Evolutionary conservation across 306 rosid species (phyloP).

Genomic region (Vigna angularis): DNA sequence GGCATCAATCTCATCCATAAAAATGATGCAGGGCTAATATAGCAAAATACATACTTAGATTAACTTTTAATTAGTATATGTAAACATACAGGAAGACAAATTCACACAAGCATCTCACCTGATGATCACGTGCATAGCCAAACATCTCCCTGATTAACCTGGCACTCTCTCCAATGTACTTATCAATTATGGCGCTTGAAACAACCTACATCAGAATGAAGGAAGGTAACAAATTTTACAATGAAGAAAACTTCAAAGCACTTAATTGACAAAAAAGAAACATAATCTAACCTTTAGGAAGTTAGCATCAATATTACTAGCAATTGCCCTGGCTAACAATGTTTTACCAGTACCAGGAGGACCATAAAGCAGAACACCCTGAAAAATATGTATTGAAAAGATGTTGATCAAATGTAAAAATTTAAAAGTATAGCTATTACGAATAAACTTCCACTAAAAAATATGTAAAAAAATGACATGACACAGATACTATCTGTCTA

Average conservation of each 20-base stretch:
- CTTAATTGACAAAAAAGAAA: not conserved
- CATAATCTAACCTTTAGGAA: slow-evolving; percentile 75
- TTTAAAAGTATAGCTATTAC: slow-evolving; percentile 18
- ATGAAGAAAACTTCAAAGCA: slow-evolving; percentile 15
- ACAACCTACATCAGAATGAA: slow-evolving; percentile 68
- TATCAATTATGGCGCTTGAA: slow-evolving; percentile 95
- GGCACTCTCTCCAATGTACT: slow-evolving; percentile 97
- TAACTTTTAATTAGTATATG: slow-evolving; percentile 16
- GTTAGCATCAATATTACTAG: slow-evolving; percentile 95
- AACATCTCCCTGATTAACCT: slow-evolving; percentile 96
- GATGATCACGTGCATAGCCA: slow-evolving; percentile 99
- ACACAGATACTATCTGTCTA: not conserved
- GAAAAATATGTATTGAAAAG: slow-evolving; percentile 39
- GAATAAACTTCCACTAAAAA: slow-evolving; percentile 6
- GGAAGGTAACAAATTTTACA: slow-evolving; percentile 27
- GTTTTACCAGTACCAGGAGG: slow-evolving; percentile 99
- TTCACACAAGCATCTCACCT: slow-evolving; percentile 57
- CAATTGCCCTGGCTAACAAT: slow-evolving; percentile 94
- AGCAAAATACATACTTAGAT: slow-evolving; percentile 36
- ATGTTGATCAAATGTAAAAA: slow-evolving; percentile 35
- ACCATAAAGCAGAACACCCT: slow-evolving; percentile 98
- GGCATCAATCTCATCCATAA: slow-evolving; percentile 99
- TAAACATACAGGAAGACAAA: slow-evolving; percentile 12
- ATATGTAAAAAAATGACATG: not conserved
- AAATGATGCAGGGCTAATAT: slow-evolving; percentile 93